Conservation (phyloP, 2,329 filamentous ascomycete species). For the Endocalyx cinctus region DNA sequence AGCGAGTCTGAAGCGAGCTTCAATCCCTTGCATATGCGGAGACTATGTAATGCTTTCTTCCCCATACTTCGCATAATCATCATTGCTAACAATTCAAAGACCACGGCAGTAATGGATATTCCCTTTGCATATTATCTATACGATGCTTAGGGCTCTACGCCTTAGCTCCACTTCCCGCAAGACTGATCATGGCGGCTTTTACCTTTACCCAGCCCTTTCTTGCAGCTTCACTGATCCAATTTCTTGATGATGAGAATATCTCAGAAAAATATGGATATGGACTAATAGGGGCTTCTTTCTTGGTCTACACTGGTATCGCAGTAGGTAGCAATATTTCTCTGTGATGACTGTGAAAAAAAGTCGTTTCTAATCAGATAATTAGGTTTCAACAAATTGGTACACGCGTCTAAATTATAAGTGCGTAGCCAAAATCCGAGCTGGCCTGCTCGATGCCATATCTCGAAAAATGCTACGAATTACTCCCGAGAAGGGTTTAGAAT, state of each 20-base stretch:
- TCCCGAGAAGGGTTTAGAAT: slow-evolving; percentile 9
- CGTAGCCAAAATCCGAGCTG: slow-evolving; percentile 8
- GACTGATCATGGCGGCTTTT: slow-evolving; percentile 13
- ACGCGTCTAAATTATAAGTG: slow-evolving; percentile 9
- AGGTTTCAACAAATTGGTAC: slow-evolving; percentile 14
- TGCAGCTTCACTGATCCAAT: slow-evolving; percentile 10
- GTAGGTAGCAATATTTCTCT: too few relatives aligned
- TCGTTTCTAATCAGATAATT: slow-evolving; percentile 1
- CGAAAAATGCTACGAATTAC: slow-evolving; percentile 12
- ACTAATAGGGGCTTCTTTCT: slow-evolving; percentile 13
- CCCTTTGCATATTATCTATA: slow-evolving; percentile 5
- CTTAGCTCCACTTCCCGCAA: slow-evolving; percentile 8
- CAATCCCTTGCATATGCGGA: slow-evolving; percentile 3
- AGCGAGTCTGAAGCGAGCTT: slow-evolving; percentile 5
- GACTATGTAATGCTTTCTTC: slow-evolving; percentile 7
- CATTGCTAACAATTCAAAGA: slow-evolving; percentile 2
- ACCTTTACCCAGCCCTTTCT: slow-evolving; percentile 16
- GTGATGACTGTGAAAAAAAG: neutral
- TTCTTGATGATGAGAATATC: slow-evolving; percentile 5
- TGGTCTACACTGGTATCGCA: slow-evolving; percentile 15
- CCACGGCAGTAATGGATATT: slow-evolving; percentile 5
- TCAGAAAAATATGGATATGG: slow-evolving; percentile 13
- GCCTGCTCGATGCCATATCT: slow-evolving; percentile 9
- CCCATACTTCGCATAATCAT: neutral
- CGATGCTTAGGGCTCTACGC: slow-evolving; percentile 8